A percentile compares a stretch with the other conserved stretches of the same genome.
phyloP scores from a whole-genome alignment of 306 rosid species.

The Luffa acutangula region DNA sequence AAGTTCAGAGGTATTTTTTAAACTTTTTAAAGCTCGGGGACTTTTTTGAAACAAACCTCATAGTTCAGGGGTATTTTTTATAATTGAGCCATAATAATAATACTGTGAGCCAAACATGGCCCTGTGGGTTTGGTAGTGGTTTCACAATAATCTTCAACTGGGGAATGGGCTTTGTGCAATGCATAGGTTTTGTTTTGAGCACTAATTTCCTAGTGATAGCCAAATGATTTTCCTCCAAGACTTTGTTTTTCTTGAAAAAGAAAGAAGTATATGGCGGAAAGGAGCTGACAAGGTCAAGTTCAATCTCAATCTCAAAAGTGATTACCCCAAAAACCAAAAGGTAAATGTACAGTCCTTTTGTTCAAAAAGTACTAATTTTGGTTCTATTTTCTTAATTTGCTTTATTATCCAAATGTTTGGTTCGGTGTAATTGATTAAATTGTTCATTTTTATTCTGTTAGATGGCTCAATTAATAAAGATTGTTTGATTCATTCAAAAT shows the following conservation, averaged over 20 bases:
- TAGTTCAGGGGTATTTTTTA: no score
- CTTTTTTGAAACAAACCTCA: no score
- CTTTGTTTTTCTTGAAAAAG: neutral
- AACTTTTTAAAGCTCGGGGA: no score
- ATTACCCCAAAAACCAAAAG: neutral
- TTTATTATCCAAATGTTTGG: neutral
- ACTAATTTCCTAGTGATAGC: conserved; percentile 1
- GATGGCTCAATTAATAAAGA: no score
- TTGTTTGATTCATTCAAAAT: no score
- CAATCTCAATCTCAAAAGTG: neutral
- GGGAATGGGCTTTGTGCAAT: neutral
- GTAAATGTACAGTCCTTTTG: neutral
- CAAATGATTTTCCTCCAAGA: conserved; percentile 1
- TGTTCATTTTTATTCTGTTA: neutral
- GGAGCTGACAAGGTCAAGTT: neutral
- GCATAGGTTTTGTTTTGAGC: neutral
- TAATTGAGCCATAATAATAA: no score
- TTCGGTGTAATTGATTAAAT: neutral
- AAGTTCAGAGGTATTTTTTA: no score
- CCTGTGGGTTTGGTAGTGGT: neutral
- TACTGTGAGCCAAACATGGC: neutral
- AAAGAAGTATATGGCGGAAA: neutral
- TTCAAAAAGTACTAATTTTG: neutral
- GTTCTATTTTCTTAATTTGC: neutral
- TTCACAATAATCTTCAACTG: neutral